phyloP scores from a whole-genome alignment of 2,329 filamentous ascomycete species.

The Bipolaris zeicola region DNA sequence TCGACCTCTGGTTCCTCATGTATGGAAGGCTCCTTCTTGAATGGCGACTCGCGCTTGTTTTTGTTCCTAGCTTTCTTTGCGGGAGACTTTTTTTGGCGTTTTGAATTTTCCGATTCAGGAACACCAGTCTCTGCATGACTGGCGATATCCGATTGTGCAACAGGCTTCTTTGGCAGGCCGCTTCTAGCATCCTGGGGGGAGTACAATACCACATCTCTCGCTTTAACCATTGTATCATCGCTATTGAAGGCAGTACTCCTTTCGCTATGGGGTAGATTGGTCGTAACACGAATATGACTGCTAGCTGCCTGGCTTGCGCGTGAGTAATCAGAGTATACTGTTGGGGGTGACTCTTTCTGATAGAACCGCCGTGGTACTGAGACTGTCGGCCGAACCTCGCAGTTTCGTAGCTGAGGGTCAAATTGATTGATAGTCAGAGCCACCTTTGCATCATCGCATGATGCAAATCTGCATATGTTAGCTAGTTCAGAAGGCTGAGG shows the following conservation, averaged over 20 bases:
- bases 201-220: slow-evolving; percentile 23
- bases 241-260: not conserved
- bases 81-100: slow-evolving; percentile 19
- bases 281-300: not conserved
- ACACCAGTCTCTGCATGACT: slow-evolving; percentile 12
- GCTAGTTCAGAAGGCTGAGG: not conserved
- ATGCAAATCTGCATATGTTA: slow-evolving; percentile 25
- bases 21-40: not conserved
- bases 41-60: not conserved
- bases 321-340: slow-evolving; percentile 1
- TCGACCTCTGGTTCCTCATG: not conserved
- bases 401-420: slow-evolving; percentile 17
- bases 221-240: not conserved
- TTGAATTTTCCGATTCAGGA: slow-evolving; percentile 25
- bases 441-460: slow-evolving; percentile 17
- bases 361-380: slow-evolving; percentile 33
- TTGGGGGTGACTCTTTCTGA: slow-evolving; percentile 13
- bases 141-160: slow-evolving; percentile 1
- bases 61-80: slow-evolving; percentile 10
- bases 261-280: slow-evolving; percentile 3
- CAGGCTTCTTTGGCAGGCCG: slow-evolving; percentile 28
- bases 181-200: slow-evolving; percentile 48
- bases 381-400: slow-evolving; percentile 13
- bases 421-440: slow-evolving; percentile 17
- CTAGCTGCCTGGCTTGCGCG: slow-evolving; percentile 2